Conservation (phyloP, 371 early-diverging fungal species). For the Rhizopus sp. region DNA sequence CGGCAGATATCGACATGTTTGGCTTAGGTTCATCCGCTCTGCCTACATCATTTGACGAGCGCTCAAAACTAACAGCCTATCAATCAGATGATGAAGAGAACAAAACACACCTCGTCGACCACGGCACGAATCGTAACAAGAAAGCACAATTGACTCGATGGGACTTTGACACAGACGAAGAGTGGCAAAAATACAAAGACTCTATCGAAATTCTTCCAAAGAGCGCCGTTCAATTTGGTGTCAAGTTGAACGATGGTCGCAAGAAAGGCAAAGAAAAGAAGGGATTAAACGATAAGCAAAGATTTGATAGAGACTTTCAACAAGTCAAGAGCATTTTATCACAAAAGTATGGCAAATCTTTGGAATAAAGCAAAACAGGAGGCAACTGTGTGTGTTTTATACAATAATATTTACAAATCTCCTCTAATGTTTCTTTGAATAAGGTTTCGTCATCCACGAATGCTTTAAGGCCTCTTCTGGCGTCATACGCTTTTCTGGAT, state of each 20-base stretch:
- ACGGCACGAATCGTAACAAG: conserved; percentile 71
- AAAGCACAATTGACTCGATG: conserved; percentile 69
- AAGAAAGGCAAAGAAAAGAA: conserved; percentile 54
- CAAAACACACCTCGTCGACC: conserved; percentile 59
- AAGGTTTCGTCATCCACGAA: conserved; percentile 50
- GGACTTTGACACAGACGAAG: conserved; percentile 81
- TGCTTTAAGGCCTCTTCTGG: conserved; percentile 80
- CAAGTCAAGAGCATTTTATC: conserved; percentile 69
- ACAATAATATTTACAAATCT: background rate
- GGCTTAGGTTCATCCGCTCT: conserved; percentile 44
- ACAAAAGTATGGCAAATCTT: conserved; percentile 57
- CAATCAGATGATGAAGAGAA: conserved; percentile 56
- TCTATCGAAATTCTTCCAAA: conserved; percentile 71
- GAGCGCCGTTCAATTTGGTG: conserved; percentile 77
- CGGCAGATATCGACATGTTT: conserved; percentile 51
- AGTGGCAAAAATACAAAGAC: conserved; percentile 74
- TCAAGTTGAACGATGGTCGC: conserved; percentile 76
- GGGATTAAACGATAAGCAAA: conserved; percentile 58
- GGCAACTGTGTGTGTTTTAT: background rate
- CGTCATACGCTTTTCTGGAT: conserved; percentile 81
- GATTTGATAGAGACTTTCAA: conserved; percentile 70
- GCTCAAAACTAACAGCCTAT: conserved; percentile 39
- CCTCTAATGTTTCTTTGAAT: conserved; percentile 3
- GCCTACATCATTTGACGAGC: conserved; percentile 51
- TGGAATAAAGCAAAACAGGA: conserved; percentile 13